These are phyloP conservation scores for Corymbia maculata DNA, from an alignment of 345 rosid species.

Conservation along the genomic window DNA sequence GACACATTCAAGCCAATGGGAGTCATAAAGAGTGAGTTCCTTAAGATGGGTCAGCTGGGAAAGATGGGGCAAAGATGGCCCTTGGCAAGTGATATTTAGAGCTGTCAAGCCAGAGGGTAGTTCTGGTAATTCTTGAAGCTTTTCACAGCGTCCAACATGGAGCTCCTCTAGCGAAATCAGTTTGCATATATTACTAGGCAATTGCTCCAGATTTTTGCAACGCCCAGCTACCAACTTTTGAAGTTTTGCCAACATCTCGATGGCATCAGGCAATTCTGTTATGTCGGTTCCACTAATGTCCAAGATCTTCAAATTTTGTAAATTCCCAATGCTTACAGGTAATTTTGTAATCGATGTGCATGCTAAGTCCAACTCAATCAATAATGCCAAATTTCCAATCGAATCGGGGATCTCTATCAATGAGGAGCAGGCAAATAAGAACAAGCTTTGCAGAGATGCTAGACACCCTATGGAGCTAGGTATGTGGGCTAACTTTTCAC, in stretches of 20 bases:
- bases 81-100: neutral
- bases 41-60: neutral
- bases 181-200: neutral
- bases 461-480: no score
- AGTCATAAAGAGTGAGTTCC: neutral
- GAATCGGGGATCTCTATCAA: no score
- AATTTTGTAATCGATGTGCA: no score
- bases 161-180: neutral
- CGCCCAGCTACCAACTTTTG: neutral
- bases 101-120: neutral
- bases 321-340: no score
- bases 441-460: no score
- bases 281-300: accelerated
- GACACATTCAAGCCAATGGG: neutral
- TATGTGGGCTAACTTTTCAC: no score
- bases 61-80: neutral
- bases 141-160: accelerated
- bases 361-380: no score
- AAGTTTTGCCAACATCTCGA: neutral
- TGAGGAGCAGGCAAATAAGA: accelerated
- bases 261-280: neutral
- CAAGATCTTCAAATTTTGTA: no score
- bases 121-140: neutral
- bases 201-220: neutral
- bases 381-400: no score